Percentiles rank a stretch among this genome's conserved stretches.
These are phyloP conservation scores for Ustilago cynodontis DNA, from an alignment of 1,284 basidiomycete species.

Conservation along the genomic window DNA sequence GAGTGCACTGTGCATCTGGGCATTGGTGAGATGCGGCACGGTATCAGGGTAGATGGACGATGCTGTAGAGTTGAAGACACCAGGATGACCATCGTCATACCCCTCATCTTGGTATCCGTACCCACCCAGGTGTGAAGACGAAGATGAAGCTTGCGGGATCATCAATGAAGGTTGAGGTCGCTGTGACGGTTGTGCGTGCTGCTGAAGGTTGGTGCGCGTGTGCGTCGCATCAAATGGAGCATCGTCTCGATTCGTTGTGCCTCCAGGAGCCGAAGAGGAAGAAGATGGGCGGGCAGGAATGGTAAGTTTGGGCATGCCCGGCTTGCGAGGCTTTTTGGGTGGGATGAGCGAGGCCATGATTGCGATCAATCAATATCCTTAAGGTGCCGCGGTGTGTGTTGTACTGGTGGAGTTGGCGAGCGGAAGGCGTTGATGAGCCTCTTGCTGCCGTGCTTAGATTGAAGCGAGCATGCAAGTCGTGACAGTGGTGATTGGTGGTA, in stretches of 20 bases:
- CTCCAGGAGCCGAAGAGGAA: conserved; percentile 38
- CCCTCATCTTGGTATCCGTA: conserved; percentile 46
- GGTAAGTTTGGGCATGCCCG: conserved; percentile 66
- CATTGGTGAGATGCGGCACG: conserved; percentile 52
- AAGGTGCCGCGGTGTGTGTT: background rate
- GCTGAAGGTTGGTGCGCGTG: conserved; percentile 17
- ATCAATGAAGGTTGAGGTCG: conserved; percentile 41
- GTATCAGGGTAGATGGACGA: conserved; percentile 62
- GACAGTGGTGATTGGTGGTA: background rate
- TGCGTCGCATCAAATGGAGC: conserved; percentile 7
- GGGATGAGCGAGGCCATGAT: conserved; percentile 65
- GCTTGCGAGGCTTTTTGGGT: conserved; percentile 59
- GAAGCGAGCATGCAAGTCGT: conserved; percentile 7
- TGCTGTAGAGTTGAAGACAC: conserved; percentile 33
- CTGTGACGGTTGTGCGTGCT: conserved; percentile 17
- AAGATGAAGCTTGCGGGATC: conserved; percentile 38
- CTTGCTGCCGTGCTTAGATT: conserved; percentile 6
- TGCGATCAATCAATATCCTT: background rate
- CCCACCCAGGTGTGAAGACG: conserved; percentile 25
- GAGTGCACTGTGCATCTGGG: conserved; percentile 53
- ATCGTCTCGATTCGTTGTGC: conserved; percentile 26
- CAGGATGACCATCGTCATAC: conserved; percentile 52
- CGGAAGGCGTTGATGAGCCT: background rate
- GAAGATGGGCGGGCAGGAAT: conserved; percentile 50
- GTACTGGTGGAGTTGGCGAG: background rate